Conservation (phyloP, 768 basidiomycete genomes). For the Serendipita sp. region DNA sequence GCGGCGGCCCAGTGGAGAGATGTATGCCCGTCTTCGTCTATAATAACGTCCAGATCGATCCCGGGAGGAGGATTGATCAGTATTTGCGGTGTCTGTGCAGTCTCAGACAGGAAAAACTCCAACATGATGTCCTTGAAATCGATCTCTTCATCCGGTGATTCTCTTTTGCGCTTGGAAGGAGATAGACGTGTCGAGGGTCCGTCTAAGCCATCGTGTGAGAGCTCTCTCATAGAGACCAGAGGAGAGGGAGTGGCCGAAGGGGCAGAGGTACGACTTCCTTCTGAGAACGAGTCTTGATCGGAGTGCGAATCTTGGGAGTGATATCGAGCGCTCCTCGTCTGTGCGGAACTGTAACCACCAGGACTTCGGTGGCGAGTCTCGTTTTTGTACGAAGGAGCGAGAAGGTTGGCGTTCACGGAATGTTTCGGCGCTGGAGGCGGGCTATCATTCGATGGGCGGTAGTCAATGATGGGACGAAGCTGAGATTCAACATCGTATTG, state of each 20-base stretch:
- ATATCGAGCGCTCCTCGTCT: not conserved
- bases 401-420: conserved; percentile 52
- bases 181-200: not conserved
- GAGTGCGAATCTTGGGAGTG: not conserved
- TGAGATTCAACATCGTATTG: conserved; percentile 85
- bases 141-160: conserved; percentile 1
- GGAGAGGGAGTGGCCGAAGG: conserved; percentile 5
- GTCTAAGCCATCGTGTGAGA: not conserved
- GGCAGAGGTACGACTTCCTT: not conserved
- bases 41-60: conserved; percentile 90
- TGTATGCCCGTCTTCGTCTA: conserved; percentile 97
- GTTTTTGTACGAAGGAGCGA: not conserved
- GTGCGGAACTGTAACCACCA: not conserved
- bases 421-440: conserved; percentile 96
- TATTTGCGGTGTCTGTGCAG: conserved; percentile 74
- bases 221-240: not conserved
- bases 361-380: not conserved
- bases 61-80: conserved; percentile 78
- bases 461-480: conserved; percentile 88
- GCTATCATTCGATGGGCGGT: conserved; percentile 62
- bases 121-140: conserved; percentile 88
- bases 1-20: conserved; percentile 97
- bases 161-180: conserved; percentile 2
- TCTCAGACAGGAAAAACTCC: conserved; percentile 97
- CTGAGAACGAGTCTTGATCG: not conserved